Evolutionary conservation across 257 asterid species (phyloP).

Genomic region (Solanum piurae): DNA sequence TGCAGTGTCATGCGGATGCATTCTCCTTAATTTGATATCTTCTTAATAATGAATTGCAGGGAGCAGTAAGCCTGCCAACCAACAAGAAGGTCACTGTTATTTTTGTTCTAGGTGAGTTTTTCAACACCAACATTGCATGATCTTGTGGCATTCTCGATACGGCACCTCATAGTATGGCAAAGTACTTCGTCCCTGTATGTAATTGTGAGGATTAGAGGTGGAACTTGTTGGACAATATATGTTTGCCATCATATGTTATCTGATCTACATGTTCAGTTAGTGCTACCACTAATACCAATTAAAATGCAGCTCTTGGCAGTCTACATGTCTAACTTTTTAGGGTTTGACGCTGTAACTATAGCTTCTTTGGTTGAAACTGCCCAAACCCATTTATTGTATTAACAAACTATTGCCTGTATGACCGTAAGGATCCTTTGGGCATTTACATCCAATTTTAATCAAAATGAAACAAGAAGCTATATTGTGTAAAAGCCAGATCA

Average conservation of each 20-base stretch:
- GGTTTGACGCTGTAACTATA: background rate
- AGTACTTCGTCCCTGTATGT: background rate
- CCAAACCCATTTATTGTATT: background rate
- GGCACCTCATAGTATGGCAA: background rate
- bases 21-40: background rate
- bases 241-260: background rate
- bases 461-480: background rate
- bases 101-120: constrained; percentile 13
- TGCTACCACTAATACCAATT: background rate
- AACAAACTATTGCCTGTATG: background rate
- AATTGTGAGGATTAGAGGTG: background rate
- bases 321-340: background rate
- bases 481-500: background rate
- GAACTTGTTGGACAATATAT: background rate
- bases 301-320: background rate
- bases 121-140: background rate
- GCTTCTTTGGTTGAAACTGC: background rate
- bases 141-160: background rate
- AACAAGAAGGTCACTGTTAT: constrained; percentile 10
- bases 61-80: constrained; percentile 1
- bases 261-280: background rate
- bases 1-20: background rate
- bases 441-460: background rate
- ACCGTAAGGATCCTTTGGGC: background rate
- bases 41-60: constrained; percentile 5